Conservation (phyloP, 805 yeast genomes). For the Pichia cabralensis region DNA sequence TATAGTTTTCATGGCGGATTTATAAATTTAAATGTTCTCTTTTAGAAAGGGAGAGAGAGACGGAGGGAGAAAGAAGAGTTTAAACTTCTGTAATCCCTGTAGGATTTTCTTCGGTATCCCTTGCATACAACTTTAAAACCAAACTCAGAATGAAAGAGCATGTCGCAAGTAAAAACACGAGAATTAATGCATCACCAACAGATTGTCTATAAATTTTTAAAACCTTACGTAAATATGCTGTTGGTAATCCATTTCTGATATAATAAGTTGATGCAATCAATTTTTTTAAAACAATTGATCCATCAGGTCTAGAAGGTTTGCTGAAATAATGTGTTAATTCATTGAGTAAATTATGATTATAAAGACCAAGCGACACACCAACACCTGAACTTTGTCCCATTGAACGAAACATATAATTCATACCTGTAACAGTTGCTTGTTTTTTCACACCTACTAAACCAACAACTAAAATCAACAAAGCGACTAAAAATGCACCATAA, state of each 20-base stretch:
- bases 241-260: conserved; percentile 23
- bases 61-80: no score
- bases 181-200: conserved; percentile 17
- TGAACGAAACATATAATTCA: conserved; percentile 40
- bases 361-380: conserved; percentile 30
- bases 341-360: conserved; percentile 24
- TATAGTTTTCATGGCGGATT: no score
- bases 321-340: conserved; percentile 25
- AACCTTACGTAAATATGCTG: conserved; percentile 17
- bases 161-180: conserved; percentile 18
- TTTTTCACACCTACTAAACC: conserved; percentile 33
- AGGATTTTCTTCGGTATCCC: no score
- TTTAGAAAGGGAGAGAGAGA: no score
- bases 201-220: conserved; percentile 23
- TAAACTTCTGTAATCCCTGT: no score
- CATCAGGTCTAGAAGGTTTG: conserved; percentile 17
- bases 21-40: no score
- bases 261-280: conserved; percentile 19
- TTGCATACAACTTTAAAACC: conserved; percentile 16
- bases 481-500: conserved; percentile 32
- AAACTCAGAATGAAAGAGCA: conserved; percentile 17
- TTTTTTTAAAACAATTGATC: conserved; percentile 14
- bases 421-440: conserved; percentile 40
- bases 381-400: conserved; percentile 39
- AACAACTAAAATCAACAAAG: conserved; percentile 32